Base-by-base conservation (phyloP, 306 rosid genomes). In the Ceratonia siliqua region DNA sequence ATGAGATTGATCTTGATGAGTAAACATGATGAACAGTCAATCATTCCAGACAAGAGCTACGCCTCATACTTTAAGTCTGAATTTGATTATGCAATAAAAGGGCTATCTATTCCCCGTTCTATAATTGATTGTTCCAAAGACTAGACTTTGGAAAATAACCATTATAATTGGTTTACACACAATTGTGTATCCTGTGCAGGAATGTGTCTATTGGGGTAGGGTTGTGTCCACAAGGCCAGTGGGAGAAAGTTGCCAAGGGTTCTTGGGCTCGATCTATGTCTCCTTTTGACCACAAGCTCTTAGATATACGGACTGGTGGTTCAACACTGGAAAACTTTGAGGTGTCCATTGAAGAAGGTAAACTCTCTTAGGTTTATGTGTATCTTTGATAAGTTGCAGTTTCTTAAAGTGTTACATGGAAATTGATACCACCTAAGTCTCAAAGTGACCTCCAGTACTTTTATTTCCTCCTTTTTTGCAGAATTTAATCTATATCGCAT, bases 181-280 rank as follows among this genome's bases (percentile, higher is more conserved):
- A 15, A 67, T 72, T 62, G 9, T 53, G 33, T 25, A 76, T 50
- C 41, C 39, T 79, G n/a, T 81, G 83, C 86, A 94, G 99, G 87
- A 94, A 90, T 81, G 55, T 39, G 28, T 90, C 99, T 63, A 83
- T 87, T 62, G 88, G 81, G 54, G 70, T 69, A 1, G 97, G 96
- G 85, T 87, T 91, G 96, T 94, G 97, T 65, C 83, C 96, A 52
- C 90, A 84, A 54, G 72, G 86, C 62, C 89, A 75, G 82, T 92
- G 99, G 99, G 93, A 94, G 86, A 94, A 92, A 85, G 93, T 81
- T 83, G 30, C 69, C 68, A 90, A 85, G 80, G 92, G 91, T 63
- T 82, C 79, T 79, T 91, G 99, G 97, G 82, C 61, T 66, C 83
- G 85, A 72, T 78, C 88, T 58, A 88, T 88, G 95, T 92, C 99